Conservation (phyloP, 2,329 filamentous ascomycete species). For the Penicillium sp. region DNA sequence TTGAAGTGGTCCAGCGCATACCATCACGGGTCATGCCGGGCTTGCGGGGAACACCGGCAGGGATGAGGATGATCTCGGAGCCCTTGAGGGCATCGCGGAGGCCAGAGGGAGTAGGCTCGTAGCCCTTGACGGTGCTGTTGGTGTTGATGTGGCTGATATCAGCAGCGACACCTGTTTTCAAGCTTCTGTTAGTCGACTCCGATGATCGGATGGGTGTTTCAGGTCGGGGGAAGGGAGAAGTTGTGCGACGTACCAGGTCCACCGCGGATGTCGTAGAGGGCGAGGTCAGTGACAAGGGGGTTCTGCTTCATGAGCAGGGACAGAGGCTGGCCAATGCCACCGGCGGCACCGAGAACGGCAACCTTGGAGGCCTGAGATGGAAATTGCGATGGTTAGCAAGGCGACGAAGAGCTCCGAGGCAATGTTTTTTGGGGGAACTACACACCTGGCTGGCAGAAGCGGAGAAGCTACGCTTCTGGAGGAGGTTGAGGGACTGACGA, state of each 20-base stretch:
- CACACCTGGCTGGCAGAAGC: conserved; percentile 66
- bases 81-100: conserved; percentile 73
- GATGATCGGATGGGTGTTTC: no score
- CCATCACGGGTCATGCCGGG: conserved; percentile 98
- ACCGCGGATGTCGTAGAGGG: conserved; percentile 94
- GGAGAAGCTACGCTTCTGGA: conserved; percentile 74
- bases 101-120: conserved; percentile 65
- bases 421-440: no score
- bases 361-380: conserved; percentile 78
- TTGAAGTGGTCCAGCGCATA: no score
- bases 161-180: conserved; percentile 78
- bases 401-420: no score
- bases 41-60: conserved; percentile 96
- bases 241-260: conserved; percentile 91
- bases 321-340: conserved; percentile 96
- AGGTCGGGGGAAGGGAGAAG: no score
- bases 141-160: conserved; percentile 99
- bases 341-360: conserved; percentile 87
- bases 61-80: conserved; percentile 90
- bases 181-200: no score
- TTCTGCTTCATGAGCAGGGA: conserved; percentile 98
- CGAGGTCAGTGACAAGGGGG: conserved; percentile 83
- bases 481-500: conserved; percentile 45
- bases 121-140: conserved; percentile 87
- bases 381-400: no score